Conservation (phyloP, 2,329 filamentous ascomycete genomes). For the Alternaria sp. region DNA sequence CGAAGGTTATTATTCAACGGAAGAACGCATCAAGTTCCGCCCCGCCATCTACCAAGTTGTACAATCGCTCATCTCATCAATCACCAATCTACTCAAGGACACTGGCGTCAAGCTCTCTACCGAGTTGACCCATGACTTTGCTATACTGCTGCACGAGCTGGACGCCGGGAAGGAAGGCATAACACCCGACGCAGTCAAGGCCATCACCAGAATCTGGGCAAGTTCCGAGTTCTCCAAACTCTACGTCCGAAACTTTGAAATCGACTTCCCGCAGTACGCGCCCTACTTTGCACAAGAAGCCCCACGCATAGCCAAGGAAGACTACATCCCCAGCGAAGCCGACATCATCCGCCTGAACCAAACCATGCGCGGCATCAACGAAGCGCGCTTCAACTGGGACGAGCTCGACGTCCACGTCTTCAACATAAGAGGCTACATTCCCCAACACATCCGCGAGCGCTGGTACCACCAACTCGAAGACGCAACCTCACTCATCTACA, state of each 20-base stretch:
- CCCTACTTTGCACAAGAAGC: conserved; percentile 46
- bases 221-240: conserved; percentile 44
- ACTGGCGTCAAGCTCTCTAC: conserved; percentile 43
- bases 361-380: conserved; percentile 43
- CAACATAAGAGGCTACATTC: conserved; percentile 46
- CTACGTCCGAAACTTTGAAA: conserved; percentile 48
- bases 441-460: conserved; percentile 45
- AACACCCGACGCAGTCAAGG: conserved; percentile 38
- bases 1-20: conserved; percentile 44
- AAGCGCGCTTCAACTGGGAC: conserved; percentile 49
- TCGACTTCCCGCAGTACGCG: conserved; percentile 49
- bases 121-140: conserved; percentile 42
- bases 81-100: conserved; percentile 48
- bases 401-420: conserved; percentile 49
- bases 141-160: conserved; percentile 47
- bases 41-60: conserved; percentile 43
- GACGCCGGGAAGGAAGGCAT: conserved; percentile 41
- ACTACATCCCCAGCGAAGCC: conserved; percentile 46
- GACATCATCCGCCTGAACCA: conserved; percentile 49
- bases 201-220: conserved; percentile 42
- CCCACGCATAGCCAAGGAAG: conserved; percentile 34
- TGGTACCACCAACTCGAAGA: conserved; percentile 51
- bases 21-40: conserved; percentile 42
- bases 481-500: conserved; percentile 45
- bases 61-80: conserved; percentile 45